Percentiles rank a stretch among this genome's conserved stretches.
These are phyloP conservation scores for Corniculantispora saksenae DNA, from an alignment of 2,329 filamentous ascomycete species.

Conservation along the genomic window DNA sequence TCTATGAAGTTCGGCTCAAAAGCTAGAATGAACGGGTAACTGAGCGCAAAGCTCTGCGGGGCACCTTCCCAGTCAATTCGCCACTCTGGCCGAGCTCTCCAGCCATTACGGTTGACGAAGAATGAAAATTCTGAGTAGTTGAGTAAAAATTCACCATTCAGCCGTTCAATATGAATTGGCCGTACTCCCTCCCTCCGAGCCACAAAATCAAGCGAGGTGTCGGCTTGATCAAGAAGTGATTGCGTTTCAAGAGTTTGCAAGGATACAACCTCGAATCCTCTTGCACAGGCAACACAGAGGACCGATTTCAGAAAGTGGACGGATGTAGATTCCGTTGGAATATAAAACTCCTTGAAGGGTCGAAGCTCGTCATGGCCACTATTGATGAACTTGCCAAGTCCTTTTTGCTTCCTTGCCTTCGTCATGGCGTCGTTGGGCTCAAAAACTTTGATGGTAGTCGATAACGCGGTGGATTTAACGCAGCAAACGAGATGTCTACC, in stretches of 20 bases:
- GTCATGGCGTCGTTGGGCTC: constrained; percentile 94
- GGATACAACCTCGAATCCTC: constrained; percentile 95
- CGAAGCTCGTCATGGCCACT: constrained; percentile 90
- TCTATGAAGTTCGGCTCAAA: constrained; percentile 98
- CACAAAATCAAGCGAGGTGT: constrained; percentile 97
- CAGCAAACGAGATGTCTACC: constrained; percentile 94
- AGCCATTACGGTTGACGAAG: constrained; percentile 98
- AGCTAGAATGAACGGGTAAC: constrained; percentile 93
- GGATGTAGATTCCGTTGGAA: constrained; percentile 95
- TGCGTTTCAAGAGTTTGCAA: constrained; percentile 98
- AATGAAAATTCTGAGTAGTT: constrained; percentile 99
- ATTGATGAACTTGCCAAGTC: constrained; percentile 93
- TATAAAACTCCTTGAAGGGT: constrained; percentile 98
- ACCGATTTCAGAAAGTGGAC: constrained; percentile 98
- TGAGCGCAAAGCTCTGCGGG: constrained; percentile 88
- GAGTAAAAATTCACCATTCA: constrained; percentile 94
- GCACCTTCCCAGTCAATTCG: constrained; percentile 96
- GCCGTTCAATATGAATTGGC: constrained; percentile 94
- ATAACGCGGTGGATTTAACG: constrained; percentile 90
- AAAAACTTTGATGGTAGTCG: constrained; percentile 98
- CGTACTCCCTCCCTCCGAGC: constrained; percentile 89
- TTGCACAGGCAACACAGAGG: constrained; percentile 90
- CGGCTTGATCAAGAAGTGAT: constrained; percentile 92
- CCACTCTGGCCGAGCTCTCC: constrained; percentile 95
- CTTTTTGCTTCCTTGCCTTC: constrained; percentile 93